Evolutionary conservation across 2,329 filamentous ascomycete species (phyloP).

Genomic region (Lachnellula occidentalis): DNA sequence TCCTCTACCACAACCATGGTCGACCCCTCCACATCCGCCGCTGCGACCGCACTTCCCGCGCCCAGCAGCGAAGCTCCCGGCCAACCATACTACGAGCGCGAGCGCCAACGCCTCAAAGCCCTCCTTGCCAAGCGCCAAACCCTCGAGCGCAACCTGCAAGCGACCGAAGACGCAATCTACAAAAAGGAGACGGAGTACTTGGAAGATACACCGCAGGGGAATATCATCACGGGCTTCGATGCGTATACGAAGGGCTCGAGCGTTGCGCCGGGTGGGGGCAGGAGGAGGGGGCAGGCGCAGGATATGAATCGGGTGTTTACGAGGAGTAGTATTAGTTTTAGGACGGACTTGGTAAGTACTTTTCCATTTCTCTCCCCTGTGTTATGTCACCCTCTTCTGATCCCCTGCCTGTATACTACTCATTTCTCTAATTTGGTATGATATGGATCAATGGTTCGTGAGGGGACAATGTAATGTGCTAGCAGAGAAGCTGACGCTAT

Average conservation of each 20-base stretch:
- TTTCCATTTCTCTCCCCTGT: not conserved
- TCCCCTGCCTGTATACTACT: no score
- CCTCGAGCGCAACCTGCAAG: slow-evolving; percentile 25
- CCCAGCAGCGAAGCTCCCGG: slow-evolving; percentile 41
- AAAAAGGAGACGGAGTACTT: slow-evolving; percentile 83
- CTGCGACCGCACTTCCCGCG: slow-evolving; percentile 15
- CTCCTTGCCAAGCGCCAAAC: slow-evolving; percentile 60
- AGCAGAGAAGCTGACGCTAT: not conserved
- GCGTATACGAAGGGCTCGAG: slow-evolving; percentile 88
- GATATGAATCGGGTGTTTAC: slow-evolving; percentile 70
- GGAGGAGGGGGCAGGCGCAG: slow-evolving; percentile 58
- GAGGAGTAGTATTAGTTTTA: slow-evolving; percentile 49
- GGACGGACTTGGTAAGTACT: not conserved
- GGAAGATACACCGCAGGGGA: slow-evolving; percentile 81
- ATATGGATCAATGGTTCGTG: not conserved
- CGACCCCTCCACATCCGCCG: slow-evolving; percentile 36
- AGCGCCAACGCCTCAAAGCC: slow-evolving; percentile 61
- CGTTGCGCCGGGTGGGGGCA: slow-evolving; percentile 52
- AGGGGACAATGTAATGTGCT: not conserved
- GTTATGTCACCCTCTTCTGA: no score
- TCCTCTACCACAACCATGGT: slow-evolving; percentile 33
- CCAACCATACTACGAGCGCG: slow-evolving; percentile 66
- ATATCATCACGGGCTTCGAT: slow-evolving; percentile 97
- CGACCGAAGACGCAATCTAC: slow-evolving; percentile 71
- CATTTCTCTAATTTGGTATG: no score